Evolutionary conservation across 371 early-diverging fungal genomes (phyloP).

Genomic region (Chytridiales sp.): DNA sequence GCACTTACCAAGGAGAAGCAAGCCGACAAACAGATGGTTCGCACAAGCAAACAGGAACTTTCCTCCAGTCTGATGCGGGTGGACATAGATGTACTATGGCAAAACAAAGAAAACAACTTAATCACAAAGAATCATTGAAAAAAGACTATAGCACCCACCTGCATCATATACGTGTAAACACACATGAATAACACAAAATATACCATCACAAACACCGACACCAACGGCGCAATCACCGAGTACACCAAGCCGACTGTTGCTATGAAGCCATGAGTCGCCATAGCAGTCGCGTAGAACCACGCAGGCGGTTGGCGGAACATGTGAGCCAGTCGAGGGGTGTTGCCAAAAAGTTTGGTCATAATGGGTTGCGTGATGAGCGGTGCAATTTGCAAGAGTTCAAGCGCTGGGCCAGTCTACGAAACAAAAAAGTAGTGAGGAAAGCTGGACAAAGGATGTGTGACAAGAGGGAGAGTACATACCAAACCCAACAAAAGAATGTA

Average conservation of each 20-base stretch:
- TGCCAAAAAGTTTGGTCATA: conserved; percentile 59
- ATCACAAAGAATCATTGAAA: neutral
- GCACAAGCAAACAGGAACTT: conserved; percentile 29
- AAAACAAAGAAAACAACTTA: neutral
- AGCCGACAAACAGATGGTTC: conserved; percentile 32
- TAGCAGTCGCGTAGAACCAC: conserved; percentile 45
- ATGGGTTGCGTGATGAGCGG: conserved; percentile 65
- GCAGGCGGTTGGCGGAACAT: conserved; percentile 22
- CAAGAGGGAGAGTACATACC: neutral
- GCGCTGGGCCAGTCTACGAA: conserved; percentile 58
- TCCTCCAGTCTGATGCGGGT: conserved; percentile 29
- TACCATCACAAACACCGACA: conserved; percentile 70
- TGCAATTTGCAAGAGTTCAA: conserved; percentile 65
- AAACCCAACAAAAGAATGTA: conserved; percentile 67
- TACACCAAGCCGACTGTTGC: conserved; percentile 78
- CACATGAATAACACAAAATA: conserved; percentile 73
- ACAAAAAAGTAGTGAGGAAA: neutral
- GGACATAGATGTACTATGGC: conserved; percentile 27
- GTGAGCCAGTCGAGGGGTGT: conserved; percentile 66
- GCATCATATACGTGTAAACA: conserved; percentile 72
- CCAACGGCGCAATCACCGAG: conserved; percentile 75
- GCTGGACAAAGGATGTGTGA: neutral
- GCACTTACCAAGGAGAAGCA: conserved; percentile 31
- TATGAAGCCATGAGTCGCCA: conserved; percentile 66
- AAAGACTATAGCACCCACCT: conserved; percentile 9